Evolutionary conservation across 2,329 filamentous ascomycete genomes (phyloP).

Genomic region (Dactylella cylindrospora): DNA sequence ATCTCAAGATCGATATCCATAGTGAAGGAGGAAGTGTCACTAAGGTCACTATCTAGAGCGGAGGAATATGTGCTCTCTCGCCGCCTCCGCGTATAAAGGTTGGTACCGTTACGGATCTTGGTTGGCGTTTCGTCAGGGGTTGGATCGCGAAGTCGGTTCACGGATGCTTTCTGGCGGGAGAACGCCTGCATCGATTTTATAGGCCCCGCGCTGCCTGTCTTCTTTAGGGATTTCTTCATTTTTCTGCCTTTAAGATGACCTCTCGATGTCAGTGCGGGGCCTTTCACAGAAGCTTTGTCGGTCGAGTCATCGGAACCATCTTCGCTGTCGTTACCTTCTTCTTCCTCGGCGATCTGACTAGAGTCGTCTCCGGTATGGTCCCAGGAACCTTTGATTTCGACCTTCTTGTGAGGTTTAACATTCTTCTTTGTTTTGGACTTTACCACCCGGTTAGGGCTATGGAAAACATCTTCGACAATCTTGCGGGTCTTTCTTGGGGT

Average conservation of each 20-base stretch:
- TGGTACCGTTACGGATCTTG: conserved; percentile 33
- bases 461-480: conserved; percentile 37
- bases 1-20: conserved; percentile 41
- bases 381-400: conserved; percentile 36
- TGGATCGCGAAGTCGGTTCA: conserved; percentile 16
- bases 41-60: conserved; percentile 38
- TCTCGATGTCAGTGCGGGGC: conserved; percentile 44
- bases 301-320: conserved; percentile 42
- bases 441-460: conserved; percentile 29
- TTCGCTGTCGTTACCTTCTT: conserved; percentile 44
- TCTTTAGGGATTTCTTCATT: conserved; percentile 37
- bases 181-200: conserved; percentile 27
- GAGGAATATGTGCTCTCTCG: neutral
- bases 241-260: conserved; percentile 45
- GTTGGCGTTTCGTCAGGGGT: conserved; percentile 35
- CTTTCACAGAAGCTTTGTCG: conserved; percentile 44
- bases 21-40: conserved; percentile 37
- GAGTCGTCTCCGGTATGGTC: conserved; percentile 38
- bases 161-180: conserved; percentile 19
- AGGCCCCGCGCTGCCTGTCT: conserved; percentile 42
- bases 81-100: conserved; percentile 7
- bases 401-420: conserved; percentile 25
- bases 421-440: conserved; percentile 33
- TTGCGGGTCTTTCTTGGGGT: conserved; percentile 36
- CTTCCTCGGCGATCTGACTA: conserved; percentile 42